Percentiles rank a stretch among this genome's conserved stretches.
Evolutionary conservation across 192 early-diverging fungal species (phyloP).

Genomic region (Coemansia sp.): DNA sequence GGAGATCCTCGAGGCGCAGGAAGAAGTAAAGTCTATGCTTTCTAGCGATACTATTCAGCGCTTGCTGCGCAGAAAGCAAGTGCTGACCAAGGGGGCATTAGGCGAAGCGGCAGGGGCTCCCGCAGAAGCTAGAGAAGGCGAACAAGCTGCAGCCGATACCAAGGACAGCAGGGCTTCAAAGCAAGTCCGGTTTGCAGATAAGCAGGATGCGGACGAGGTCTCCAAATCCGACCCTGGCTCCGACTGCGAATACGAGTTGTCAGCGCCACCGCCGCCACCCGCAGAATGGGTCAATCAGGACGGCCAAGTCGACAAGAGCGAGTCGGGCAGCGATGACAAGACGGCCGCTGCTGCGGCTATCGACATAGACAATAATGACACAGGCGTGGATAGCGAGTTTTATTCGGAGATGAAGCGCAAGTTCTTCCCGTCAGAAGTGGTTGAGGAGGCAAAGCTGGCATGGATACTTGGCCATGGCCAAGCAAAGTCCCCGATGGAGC

Average conservation of each 20-base stretch:
- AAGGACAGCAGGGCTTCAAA: neutral
- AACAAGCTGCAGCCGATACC: neutral
- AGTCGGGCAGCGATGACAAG: neutral
- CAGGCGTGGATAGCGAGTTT: conserved; percentile 34
- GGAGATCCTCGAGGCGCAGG: conserved; percentile 68
- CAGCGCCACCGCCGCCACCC: conserved; percentile 25
- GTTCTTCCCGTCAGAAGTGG: conserved; percentile 36
- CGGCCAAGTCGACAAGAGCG: neutral
- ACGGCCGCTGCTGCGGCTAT: neutral
- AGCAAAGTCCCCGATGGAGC: conserved; percentile 43
- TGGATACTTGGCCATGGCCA: conserved; percentile 53
- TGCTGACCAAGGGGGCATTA: neutral
- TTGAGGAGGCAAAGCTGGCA: conserved; percentile 53
- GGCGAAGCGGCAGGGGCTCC: neutral
- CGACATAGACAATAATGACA: conserved; percentile 35
- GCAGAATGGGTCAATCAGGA: conserved; percentile 35
- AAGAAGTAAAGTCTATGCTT: conserved; percentile 62
- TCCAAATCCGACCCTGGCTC: no score
- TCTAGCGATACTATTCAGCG: conserved; percentile 64
- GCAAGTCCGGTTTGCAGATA: conserved; percentile 33
- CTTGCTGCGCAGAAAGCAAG: conserved; percentile 48
- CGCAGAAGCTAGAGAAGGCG: no score
- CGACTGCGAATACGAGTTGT: conserved; percentile 12
- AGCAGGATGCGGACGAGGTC: neutral
- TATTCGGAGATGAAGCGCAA: conserved; percentile 39